phyloP scores from a whole-genome alignment of 2,329 filamentous ascomycete species.

The Fusarium hainanense region DNA sequence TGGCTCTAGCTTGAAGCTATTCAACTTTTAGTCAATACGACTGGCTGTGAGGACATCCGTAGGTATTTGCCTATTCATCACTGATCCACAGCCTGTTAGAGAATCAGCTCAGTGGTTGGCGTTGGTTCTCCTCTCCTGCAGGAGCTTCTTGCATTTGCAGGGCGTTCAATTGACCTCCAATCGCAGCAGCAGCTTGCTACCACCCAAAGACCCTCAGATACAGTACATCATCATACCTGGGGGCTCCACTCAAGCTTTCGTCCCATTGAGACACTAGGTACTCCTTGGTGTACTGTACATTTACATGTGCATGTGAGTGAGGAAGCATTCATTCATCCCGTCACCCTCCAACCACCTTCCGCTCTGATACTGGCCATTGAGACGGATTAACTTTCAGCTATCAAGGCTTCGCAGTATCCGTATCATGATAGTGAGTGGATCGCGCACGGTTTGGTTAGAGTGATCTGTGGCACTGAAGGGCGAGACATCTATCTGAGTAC shows the following conservation, averaged over 20 bases:
- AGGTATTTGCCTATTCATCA: constrained; percentile 8
- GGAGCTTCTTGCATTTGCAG: constrained; percentile 27
- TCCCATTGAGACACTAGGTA: background rate
- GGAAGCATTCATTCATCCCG: constrained; percentile 19
- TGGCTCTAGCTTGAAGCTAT: constrained; percentile 7
- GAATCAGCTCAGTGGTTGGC: constrained; percentile 1
- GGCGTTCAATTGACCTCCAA: constrained; percentile 35
- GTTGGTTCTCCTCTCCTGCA: constrained; percentile 27
- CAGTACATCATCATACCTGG: constrained; percentile 3
- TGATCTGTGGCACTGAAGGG: constrained; percentile 37
- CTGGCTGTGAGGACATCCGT: background rate
- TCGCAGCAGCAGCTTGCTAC: constrained; percentile 30
- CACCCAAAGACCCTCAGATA: background rate
- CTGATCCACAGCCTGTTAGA: constrained; percentile 6
- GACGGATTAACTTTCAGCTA: constrained; percentile 11
- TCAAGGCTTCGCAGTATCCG: constrained; percentile 13
- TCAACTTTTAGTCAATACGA: constrained; percentile 13
- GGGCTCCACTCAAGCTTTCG: constrained; percentile 37
- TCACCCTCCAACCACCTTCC: constrained; percentile 19
- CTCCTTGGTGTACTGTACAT: constrained; percentile 34
- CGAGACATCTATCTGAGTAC: constrained; percentile 25
- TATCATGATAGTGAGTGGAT: constrained; percentile 33
- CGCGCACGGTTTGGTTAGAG: constrained; percentile 27
- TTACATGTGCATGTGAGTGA: constrained; percentile 9
- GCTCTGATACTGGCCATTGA: constrained; percentile 6